Conservation (phyloP, 1,139 yeast genomes). For the Debaryomyces udenii region DNA sequence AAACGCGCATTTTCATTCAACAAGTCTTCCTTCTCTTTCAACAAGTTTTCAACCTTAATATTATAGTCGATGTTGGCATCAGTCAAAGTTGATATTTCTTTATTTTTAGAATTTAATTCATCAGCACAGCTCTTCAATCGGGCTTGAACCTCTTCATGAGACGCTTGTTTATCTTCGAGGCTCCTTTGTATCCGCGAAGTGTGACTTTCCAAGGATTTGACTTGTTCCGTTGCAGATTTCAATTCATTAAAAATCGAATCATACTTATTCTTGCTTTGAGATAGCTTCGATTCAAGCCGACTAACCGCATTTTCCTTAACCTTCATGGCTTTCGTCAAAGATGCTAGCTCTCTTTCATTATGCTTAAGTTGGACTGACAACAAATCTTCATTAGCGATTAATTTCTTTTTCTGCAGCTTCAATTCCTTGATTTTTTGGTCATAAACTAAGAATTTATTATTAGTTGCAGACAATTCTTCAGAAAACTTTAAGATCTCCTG, state of each 20-base stretch:
- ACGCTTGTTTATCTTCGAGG: conserved; percentile 12
- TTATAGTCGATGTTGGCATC: conserved; percentile 18
- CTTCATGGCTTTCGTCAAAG: conserved; percentile 30
- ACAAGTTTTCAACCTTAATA: conserved; percentile 18
- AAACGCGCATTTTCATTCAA: conserved; percentile 16
- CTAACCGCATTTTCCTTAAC: conserved; percentile 23
- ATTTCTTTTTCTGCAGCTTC: conserved; percentile 22
- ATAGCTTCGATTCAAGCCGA: conserved; percentile 16
- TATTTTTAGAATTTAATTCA: conserved; percentile 11
- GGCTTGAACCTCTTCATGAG: conserved; percentile 8
- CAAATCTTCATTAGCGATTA: conserved; percentile 29
- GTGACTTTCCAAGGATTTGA: conserved; percentile 10
- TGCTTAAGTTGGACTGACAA: conserved; percentile 33
- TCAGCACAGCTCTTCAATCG: conserved; percentile 8
- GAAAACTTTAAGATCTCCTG: conserved; percentile 24
- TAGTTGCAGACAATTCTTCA: conserved; percentile 23
- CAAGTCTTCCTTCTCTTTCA: conserved; percentile 22
- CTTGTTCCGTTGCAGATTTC: conserved; percentile 13
- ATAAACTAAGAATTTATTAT: conserved; percentile 22
- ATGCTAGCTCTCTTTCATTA: conserved; percentile 35
- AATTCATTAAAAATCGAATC: conserved; percentile 11
- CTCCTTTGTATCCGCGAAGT: conserved; percentile 12
- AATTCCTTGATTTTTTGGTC: conserved; percentile 27
- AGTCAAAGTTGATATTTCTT: conserved; percentile 16
- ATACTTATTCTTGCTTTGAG: conserved; percentile 6